Evolutionary conservation across 129 eudicot genomes (phyloP), one percentile per base, ranked within the genome.

Genomic region (Glebionis coronaria): DNA sequence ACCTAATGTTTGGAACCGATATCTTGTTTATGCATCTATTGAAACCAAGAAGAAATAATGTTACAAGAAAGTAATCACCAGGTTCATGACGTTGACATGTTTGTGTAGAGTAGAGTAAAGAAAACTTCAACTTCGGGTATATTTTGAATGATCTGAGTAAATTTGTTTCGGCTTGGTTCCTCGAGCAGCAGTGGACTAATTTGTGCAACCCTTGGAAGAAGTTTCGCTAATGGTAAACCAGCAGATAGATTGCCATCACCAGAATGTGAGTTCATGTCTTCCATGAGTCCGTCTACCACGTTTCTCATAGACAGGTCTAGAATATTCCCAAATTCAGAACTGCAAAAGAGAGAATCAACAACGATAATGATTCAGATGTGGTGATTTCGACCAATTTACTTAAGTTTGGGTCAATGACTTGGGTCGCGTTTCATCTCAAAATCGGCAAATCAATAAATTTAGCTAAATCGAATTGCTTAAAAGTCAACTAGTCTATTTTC

Each of bases 51-150:
- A 0, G 40, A 35, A 35, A 35, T 49, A 49, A 49, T 49, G 7
- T 49, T 49, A 49, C 54, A 13, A 12, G n/a, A 49, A 49, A 49
- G 54, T 13, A 15, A 49, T 35, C 40, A 35, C 54, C n/a, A 10
- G 28, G 29, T 11, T 61, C 61, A 51, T 38, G 61, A 70, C 46
- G 64, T 52, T 29, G 84, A 82, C 71, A 78, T 81, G 86, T 80
- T 88, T 65, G 98, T 73, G 71, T 92, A 92, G 16, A 88, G 87
- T 45, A 88, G 82, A 46, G 96, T 85, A 88, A 88, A 93, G 80
- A 93, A 93, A 65, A 80, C 74, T 73, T 88, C 97, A 49, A 89
- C 96, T 78, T 88, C 83, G 0, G 95, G 95, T 61, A 88, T 82
- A 71, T 61, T 79, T 71, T 72, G 76, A 63, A 93, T 81, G 14